Percentiles rank a stretch among this genome's conserved stretches.
These are phyloP conservation scores for Aspergillus sp. DNA, from an alignment of 2,329 filamentous ascomycete genomes.

Conservation along the genomic window DNA sequence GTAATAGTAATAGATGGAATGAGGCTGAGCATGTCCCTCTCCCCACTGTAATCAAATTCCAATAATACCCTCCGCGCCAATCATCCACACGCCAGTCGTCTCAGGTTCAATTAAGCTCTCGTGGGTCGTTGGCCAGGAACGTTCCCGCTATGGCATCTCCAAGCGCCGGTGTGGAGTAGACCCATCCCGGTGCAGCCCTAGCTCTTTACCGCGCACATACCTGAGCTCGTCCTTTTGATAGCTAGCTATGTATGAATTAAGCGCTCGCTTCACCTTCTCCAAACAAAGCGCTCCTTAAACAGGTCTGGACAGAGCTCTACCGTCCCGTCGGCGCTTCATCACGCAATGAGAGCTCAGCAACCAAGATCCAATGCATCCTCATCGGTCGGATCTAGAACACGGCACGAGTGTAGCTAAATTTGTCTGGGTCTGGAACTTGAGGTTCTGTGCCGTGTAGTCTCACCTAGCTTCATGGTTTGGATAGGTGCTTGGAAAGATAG, in stretches of 20 bases:
- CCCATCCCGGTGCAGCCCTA: not conserved
- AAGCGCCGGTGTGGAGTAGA: conserved; percentile 32
- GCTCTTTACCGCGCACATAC: not conserved
- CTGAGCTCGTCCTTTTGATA: not conserved
- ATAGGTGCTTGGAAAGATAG: no score
- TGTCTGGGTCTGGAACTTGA: not conserved
- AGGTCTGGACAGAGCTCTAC: not conserved
- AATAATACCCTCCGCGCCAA: conserved; percentile 1
- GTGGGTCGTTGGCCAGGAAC: conserved; percentile 30
- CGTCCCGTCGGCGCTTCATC: not conserved
- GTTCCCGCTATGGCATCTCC: conserved; percentile 13
- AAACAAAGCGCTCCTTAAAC: not conserved
- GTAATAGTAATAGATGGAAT: not conserved
- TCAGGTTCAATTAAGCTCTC: conserved; percentile 24
- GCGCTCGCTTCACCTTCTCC: conserved; percentile 4
- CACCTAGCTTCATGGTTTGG: no score
- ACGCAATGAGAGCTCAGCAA: not conserved
- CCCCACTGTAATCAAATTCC: not conserved
- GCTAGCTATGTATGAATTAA: not conserved
- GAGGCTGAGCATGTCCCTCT: not conserved
- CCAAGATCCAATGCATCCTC: not conserved
- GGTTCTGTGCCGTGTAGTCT: not conserved
- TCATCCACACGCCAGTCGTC: conserved; percentile 10
- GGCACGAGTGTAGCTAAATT: not conserved
- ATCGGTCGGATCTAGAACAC: not conserved